Conservation (phyloP, 257 asterid species). For the Nicotiana noctiflora region DNA sequence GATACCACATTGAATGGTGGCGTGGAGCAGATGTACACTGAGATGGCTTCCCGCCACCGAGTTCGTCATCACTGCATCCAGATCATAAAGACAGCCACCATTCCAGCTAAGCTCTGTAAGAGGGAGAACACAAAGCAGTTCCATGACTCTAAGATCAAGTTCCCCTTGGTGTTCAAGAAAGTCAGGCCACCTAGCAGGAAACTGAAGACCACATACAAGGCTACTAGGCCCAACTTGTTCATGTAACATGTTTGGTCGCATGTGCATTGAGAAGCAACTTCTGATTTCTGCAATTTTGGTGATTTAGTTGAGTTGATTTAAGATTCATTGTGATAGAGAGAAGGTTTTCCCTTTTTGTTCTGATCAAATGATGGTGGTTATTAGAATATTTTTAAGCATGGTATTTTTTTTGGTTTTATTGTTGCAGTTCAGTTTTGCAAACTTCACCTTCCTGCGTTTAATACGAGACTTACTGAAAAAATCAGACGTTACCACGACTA, state of each 20-base stretch:
- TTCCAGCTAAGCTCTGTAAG: conserved; percentile 6
- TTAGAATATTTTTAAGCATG: not conserved
- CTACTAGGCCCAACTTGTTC: conserved; percentile 7
- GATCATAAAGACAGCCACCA: conserved; percentile 2
- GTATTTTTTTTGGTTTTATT: not conserved
- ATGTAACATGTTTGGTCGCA: conserved; percentile 4
- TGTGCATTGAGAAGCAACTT: not conserved
- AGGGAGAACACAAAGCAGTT: conserved; percentile 6
- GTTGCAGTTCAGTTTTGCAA: not conserved
- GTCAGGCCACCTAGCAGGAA: conserved; percentile 6
- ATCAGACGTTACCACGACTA: too few species aligned
- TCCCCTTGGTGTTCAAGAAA: conserved; percentile 2
- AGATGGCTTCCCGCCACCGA: conserved; percentile 3
- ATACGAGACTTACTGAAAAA: too few species aligned
- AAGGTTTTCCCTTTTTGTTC: not conserved
- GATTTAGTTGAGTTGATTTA: not conserved
- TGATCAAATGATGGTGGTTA: not conserved
- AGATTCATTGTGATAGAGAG: not conserved
- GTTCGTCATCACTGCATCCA: conserved; percentile 9
- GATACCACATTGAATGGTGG: conserved; percentile 6
- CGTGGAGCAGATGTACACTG: conserved; percentile 9
- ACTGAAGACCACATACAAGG: conserved; percentile 6
- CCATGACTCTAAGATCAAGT: conserved; percentile 4
- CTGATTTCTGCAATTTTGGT: not conserved
- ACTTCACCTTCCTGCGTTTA: too few species aligned